Evolutionary conservation across 1,284 basidiomycete species (phyloP).

Genomic region (Athelia psychrophila): DNA sequence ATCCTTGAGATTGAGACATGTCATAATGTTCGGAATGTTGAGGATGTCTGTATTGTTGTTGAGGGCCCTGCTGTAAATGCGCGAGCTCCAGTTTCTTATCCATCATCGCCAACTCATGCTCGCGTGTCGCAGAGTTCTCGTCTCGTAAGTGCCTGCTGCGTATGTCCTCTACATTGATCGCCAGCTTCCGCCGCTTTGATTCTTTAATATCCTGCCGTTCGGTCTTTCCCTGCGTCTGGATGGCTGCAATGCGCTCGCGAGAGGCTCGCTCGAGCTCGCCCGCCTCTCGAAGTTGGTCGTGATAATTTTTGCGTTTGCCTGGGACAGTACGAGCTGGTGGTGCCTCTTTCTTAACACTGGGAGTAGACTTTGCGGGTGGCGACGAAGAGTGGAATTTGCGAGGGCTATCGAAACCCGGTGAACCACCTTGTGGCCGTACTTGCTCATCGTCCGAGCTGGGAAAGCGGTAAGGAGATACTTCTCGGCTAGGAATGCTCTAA

Average conservation of each 20-base stretch:
- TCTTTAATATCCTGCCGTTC: neutral
- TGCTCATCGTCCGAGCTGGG: no score
- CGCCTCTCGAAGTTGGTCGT: neutral
- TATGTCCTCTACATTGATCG: neutral
- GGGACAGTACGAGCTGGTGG: no score
- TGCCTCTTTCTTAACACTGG: no score
- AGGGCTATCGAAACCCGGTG: no score
- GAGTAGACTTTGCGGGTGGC: no score
- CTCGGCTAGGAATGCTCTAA: no score
- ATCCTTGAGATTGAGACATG: no score
- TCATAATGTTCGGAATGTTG: no score
- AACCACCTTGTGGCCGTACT: no score
- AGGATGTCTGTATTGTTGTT: no score
- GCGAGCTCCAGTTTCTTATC: neutral
- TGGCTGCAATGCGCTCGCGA: neutral
- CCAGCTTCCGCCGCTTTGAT: neutral
- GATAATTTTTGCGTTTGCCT: neutral
- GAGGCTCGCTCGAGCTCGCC: neutral
- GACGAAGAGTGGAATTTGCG: no score
- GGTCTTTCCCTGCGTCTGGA: neutral
- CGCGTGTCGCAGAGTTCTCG: neutral
- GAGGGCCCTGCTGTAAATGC: neutral
- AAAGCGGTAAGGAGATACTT: no score
- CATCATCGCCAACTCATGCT: neutral
- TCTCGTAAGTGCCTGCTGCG: neutral